A percentile compares a stretch with the other conserved stretches of the same genome.
Conservation (phyloP, 2,329 filamentous ascomycete species). For the Ascochyta clinopodiicola region DNA sequence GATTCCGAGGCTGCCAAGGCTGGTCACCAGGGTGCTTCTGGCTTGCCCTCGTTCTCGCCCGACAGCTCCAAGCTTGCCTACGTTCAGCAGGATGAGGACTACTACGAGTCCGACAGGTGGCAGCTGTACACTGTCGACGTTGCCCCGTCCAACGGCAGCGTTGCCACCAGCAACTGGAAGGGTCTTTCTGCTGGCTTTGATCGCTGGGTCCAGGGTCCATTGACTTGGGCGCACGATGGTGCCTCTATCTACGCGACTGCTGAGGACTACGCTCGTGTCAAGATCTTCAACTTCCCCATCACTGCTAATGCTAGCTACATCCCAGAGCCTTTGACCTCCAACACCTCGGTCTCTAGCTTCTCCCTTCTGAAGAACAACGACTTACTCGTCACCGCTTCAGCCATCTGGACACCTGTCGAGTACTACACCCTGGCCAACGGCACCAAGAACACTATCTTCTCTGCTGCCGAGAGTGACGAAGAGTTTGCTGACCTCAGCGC, state of each 20-base stretch:
- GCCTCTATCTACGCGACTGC: conserved; percentile 42
- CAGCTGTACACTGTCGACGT: conserved; percentile 51
- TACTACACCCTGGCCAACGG: conserved; percentile 38
- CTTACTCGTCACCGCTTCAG: conserved; percentile 50
- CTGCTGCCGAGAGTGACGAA: conserved; percentile 69
- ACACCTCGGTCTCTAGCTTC: conserved; percentile 38
- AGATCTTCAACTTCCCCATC: conserved; percentile 68
- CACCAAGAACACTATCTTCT: conserved; percentile 56
- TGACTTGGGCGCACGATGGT: conserved; percentile 43
- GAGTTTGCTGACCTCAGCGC: conserved; percentile 69
- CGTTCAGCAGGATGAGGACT: conserved; percentile 70
- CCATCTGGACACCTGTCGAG: conserved; percentile 43
- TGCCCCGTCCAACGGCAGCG: conserved; percentile 23
- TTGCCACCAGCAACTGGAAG: conserved; percentile 41
- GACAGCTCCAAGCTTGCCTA: conserved; percentile 76
- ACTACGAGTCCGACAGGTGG: conserved; percentile 82
- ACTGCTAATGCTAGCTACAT: conserved; percentile 58
- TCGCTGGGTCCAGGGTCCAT: conserved; percentile 35
- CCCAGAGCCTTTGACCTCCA: conserved; percentile 53
- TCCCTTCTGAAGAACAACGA: conserved; percentile 67
- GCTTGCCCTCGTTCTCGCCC: conserved; percentile 75
- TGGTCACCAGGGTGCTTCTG: conserved; percentile 68
- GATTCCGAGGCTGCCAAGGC: conserved; percentile 35
- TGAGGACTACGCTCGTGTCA: conserved; percentile 44
- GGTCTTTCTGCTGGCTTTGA: conserved; percentile 39